These are phyloP conservation scores for Malassezia restricta DNA, from an alignment of 1,284 basidiomycete species.

Conservation along the genomic window DNA sequence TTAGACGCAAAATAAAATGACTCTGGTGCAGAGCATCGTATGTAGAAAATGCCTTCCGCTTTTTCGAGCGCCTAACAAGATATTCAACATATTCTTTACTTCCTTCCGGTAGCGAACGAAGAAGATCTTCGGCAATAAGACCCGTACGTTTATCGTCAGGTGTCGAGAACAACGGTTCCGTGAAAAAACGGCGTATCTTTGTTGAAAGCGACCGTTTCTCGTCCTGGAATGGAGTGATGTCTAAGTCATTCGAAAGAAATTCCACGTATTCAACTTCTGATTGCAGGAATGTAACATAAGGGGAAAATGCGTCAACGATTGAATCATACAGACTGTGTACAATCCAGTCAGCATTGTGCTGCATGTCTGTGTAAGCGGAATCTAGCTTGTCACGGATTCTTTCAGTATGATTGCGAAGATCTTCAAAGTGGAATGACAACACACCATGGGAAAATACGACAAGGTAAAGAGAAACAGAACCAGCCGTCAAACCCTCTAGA, in stretches of 20 bases:
- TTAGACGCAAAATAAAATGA: slow-evolving; percentile 59
- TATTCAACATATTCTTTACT: slow-evolving; percentile 1
- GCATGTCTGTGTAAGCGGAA: slow-evolving; percentile 35
- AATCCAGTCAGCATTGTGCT: slow-evolving; percentile 59
- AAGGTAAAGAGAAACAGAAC: slow-evolving; percentile 74
- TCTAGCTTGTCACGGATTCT: slow-evolving; percentile 62
- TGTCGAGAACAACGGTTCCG: not conserved
- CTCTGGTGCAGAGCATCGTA: slow-evolving; percentile 38
- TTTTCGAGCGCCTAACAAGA: not conserved
- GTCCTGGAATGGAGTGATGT: not conserved
- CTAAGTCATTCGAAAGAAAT: slow-evolving; percentile 52
- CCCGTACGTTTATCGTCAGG: not conserved
- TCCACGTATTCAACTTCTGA: slow-evolving; percentile 70
- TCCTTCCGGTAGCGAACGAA: not conserved
- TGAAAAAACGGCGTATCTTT: not conserved
- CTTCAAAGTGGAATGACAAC: slow-evolving; percentile 81
- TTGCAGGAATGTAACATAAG: slow-evolving; percentile 70
- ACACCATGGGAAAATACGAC: slow-evolving; percentile 82
- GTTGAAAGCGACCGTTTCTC: not conserved
- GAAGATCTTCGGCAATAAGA: not conserved
- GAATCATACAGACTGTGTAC: slow-evolving; percentile 86
- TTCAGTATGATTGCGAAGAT: slow-evolving; percentile 73
- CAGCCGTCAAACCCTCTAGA: slow-evolving; percentile 55
- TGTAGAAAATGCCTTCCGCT: slow-evolving; percentile 17
- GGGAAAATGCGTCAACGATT: slow-evolving; percentile 86